Conservation (phyloP, 2,329 filamentous ascomycete genomes). For the Alternaria brassicae region DNA sequence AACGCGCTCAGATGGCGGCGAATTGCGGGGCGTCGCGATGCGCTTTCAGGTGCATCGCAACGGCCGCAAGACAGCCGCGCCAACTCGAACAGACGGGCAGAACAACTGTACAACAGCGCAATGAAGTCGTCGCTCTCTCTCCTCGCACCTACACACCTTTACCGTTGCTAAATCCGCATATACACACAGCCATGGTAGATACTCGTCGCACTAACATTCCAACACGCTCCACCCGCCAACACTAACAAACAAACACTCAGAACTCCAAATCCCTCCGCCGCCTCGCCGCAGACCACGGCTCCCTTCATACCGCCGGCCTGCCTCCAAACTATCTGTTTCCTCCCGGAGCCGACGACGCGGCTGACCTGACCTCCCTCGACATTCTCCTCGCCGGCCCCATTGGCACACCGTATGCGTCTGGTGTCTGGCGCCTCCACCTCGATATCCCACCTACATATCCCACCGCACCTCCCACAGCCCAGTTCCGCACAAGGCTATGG, state of each 20-base stretch:
- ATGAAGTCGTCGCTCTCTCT: background rate
- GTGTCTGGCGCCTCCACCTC: conserved; percentile 66
- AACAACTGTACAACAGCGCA: background rate
- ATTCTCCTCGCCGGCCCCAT: conserved; percentile 66
- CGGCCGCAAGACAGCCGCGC: background rate
- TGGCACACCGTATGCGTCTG: conserved; percentile 65
- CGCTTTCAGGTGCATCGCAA: background rate
- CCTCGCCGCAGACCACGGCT: conserved; percentile 66
- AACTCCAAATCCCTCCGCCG: conserved; percentile 62
- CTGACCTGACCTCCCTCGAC: conserved; percentile 65
- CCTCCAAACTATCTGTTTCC: conserved; percentile 69
- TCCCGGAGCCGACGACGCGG: conserved; percentile 47
- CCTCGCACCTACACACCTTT: background rate
- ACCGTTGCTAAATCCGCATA: background rate
- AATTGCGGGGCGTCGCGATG: conserved; percentile 16
- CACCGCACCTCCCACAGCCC: conserved; percentile 61
- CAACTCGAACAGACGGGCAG: background rate
- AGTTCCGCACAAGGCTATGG: conserved; percentile 68
- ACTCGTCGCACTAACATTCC: background rate
- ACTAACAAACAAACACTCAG: conserved; percentile 35
- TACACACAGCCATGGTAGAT: conserved; percentile 26
- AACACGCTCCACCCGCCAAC: conserved; percentile 8
- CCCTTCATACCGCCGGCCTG: conserved; percentile 61
- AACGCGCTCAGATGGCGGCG: conserved; percentile 12
- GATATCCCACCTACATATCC: conserved; percentile 67